A percentile compares a stretch with the other conserved stretches of the same genome.
phyloP scores from a whole-genome alignment of 495 filamentous ascomycete genomes.

The Clohesyomyces aquaticus region DNA sequence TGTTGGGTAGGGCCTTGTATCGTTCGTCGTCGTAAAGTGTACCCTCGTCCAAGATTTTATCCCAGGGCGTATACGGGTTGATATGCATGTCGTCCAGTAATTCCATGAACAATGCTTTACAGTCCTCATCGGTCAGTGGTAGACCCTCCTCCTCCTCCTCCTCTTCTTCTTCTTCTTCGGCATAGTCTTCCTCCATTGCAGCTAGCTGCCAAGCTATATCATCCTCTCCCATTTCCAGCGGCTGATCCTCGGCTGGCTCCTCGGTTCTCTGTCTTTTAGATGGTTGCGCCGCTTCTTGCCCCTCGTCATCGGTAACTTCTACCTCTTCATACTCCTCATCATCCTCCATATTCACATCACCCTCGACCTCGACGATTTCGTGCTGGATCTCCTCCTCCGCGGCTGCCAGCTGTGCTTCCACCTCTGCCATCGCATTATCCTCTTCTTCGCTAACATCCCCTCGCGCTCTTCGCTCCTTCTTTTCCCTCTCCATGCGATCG shows the following conservation, averaged over 20 bases:
- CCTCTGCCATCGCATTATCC: conserved; percentile 41
- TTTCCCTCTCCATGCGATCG: conserved; percentile 60
- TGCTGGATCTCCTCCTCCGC: conserved; percentile 36
- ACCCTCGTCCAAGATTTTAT: conserved; percentile 80
- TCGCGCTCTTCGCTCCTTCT: conserved; percentile 52
- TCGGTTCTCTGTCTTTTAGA: conserved; percentile 71
- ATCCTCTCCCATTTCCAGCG: conserved; percentile 90
- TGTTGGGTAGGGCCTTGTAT: conserved; percentile 80
- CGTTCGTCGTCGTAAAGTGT: conserved; percentile 81
- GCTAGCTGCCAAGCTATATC: conserved; percentile 93
- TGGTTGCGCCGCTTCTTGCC: conserved; percentile 55
- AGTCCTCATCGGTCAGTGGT: conserved; percentile 47
- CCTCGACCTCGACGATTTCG: conserved; percentile 44
- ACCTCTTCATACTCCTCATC: conserved; percentile 84
- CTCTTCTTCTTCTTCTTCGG: conserved; percentile 61
- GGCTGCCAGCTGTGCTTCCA: conserved; percentile 32
- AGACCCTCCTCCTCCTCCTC: conserved; percentile 70
- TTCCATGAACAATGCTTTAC: conserved; percentile 74
- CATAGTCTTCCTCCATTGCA: conserved; percentile 65
- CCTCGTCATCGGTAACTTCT: conserved; percentile 69
- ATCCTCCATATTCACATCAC: conserved; percentile 44
- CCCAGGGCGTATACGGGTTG: conserved; percentile 91
- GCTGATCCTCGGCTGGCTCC: conserved; percentile 56
- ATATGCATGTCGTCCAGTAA: conserved; percentile 79
- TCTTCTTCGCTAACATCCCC: conserved; percentile 41